phyloP scores from a whole-genome alignment of 805 yeast genomes.

The Candida pseudofarinosa region DNA sequence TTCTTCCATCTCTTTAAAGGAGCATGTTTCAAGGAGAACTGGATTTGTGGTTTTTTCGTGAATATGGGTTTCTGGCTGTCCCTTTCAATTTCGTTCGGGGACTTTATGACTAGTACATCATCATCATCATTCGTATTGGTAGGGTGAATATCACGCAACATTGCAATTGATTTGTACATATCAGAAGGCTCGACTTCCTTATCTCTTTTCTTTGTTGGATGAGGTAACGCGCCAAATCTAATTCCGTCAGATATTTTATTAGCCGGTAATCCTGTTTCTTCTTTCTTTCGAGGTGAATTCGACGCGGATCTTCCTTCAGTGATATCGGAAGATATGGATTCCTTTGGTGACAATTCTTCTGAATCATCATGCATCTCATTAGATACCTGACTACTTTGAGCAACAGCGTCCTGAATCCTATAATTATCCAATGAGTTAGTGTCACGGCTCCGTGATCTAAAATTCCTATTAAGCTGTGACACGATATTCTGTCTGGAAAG shows the following conservation, averaged over 20 bases:
- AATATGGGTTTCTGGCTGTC: conserved; percentile 31
- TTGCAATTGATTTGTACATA: conserved; percentile 76
- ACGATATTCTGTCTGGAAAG: neutral
- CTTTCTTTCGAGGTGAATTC: conserved; percentile 2
- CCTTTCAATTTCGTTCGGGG: conserved; percentile 69
- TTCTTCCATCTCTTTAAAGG: conserved; percentile 13
- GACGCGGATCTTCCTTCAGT: neutral
- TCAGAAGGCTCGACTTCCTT: conserved; percentile 67
- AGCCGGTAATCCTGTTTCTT: neutral
- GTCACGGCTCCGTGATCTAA: neutral
- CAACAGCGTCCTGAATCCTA: neutral
- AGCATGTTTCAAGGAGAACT: conserved; percentile 17
- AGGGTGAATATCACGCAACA: conserved; percentile 60
- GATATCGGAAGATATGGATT: neutral
- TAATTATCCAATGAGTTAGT: neutral
- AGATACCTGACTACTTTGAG: neutral
- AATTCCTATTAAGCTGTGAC: neutral
- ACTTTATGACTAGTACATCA: conserved; percentile 70
- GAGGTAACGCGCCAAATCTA: conserved; percentile 58
- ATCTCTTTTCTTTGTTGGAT: conserved; percentile 42
- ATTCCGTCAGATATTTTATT: conserved; percentile 31
- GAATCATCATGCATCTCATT: neutral
- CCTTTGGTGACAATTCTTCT: neutral
- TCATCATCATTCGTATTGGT: conserved; percentile 41
- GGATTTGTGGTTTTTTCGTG: conserved; percentile 26